Evolutionary conservation across 2,329 filamentous ascomycete genomes (phyloP).

Genomic region (Lasiodiplodia theobromae): DNA sequence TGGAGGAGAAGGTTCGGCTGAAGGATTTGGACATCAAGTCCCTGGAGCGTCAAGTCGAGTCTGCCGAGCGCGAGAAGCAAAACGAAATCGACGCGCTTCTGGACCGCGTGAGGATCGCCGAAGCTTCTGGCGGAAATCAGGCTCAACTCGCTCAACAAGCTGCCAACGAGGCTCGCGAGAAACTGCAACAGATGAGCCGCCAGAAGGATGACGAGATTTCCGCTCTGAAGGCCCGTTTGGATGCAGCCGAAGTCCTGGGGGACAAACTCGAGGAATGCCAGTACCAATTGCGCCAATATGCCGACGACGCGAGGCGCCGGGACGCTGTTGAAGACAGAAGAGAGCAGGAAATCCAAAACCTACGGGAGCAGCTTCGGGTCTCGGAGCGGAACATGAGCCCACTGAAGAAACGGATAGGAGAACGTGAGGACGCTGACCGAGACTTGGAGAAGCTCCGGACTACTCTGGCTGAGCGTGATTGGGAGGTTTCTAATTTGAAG

Average conservation of each 20-base stretch:
- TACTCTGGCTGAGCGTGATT: constrained; percentile 43
- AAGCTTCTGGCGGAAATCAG: constrained; percentile 50
- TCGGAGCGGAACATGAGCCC: constrained; percentile 46
- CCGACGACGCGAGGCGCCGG: constrained; percentile 44
- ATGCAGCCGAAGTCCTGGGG: constrained; percentile 43
- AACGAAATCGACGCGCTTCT: constrained; percentile 51
- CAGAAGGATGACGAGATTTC: constrained; percentile 50
- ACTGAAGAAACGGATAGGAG: constrained; percentile 43
- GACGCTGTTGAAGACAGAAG: constrained; percentile 39
- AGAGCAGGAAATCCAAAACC: constrained; percentile 26
- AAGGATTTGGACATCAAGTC: constrained; percentile 48
- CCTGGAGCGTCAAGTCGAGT: constrained; percentile 44
- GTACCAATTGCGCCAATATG: constrained; percentile 43
- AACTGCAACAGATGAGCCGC: constrained; percentile 45
- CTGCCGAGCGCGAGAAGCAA: constrained; percentile 43
- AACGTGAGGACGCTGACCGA: constrained; percentile 41
- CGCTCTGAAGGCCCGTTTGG: constrained; percentile 44
- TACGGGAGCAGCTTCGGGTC: constrained; percentile 38
- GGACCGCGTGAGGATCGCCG: constrained; percentile 49
- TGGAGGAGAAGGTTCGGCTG: constrained; percentile 45
- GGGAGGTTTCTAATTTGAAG: constrained; percentile 40
- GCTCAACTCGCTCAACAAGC: constrained; percentile 50
- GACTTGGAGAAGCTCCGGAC: constrained; percentile 42
- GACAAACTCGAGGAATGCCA: constrained; percentile 48
- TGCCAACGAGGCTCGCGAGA: constrained; percentile 47